phyloP scores from a whole-genome alignment of 2,329 filamentous ascomycete genomes.

The Epichloe coenophiala region DNA sequence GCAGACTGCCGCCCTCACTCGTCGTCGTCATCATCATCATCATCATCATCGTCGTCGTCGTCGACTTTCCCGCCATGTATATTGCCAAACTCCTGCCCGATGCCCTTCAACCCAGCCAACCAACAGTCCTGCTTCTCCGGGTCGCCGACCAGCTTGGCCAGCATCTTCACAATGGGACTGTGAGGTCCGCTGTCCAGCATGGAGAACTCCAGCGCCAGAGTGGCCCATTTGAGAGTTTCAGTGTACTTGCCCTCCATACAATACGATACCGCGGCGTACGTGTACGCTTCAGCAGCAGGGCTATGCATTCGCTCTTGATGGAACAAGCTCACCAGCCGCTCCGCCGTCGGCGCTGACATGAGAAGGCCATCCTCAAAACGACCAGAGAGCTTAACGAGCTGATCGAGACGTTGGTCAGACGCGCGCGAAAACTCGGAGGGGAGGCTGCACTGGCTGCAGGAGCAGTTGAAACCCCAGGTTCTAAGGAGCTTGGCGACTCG shows the following conservation, averaged over 20 bases:
- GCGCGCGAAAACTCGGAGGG: slow-evolving; percentile 13
- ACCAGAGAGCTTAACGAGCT: slow-evolving; percentile 13
- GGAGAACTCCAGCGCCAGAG: slow-evolving; percentile 23
- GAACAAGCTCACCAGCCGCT: slow-evolving; percentile 25
- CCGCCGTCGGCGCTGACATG: slow-evolving; percentile 22
- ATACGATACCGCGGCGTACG: slow-evolving; percentile 24
- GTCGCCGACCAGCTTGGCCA: neutral
- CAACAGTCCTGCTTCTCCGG: slow-evolving; percentile 6
- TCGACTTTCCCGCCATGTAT: too few species aligned
- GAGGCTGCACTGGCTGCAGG: slow-evolving; percentile 25
- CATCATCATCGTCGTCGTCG: too few species aligned
- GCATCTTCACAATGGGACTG: neutral
- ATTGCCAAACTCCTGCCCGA: neutral
- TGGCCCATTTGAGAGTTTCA: slow-evolving; percentile 24
- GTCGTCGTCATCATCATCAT: too few species aligned
- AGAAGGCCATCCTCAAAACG: neutral
- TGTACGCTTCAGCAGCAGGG: slow-evolving; percentile 21
- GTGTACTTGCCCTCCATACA: slow-evolving; percentile 26
- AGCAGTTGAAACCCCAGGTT: slow-evolving; percentile 28
- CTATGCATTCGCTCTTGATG: slow-evolving; percentile 26
- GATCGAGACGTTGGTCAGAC: slow-evolving; percentile 24
- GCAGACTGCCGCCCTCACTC: too few species aligned
- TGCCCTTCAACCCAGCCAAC: neutral
- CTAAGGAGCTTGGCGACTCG: slow-evolving; percentile 17
- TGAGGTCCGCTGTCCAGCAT: slow-evolving; percentile 9